Evolutionary conservation across 768 basidiomycete species (phyloP), one percentile per base, ranked within the genome.

Genomic region (Termitomyces sp.): DNA sequence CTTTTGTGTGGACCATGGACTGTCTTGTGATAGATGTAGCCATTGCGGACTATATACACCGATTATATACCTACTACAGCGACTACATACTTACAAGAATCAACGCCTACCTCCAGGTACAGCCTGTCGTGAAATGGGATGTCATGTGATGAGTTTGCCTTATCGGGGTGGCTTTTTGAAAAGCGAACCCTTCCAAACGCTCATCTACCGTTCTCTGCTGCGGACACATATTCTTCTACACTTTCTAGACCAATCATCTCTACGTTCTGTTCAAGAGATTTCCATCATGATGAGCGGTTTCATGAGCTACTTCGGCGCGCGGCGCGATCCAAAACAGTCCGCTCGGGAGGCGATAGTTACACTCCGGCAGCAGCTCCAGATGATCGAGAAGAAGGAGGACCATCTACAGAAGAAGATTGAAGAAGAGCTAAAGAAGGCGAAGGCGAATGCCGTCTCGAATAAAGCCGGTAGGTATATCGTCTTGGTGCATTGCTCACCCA

Each of bases 311-410:
- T 94, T 99, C 71, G 88, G 87, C 13, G 87, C 88, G 51, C 82
- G 86, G 62, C 83, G 85, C 64, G 90, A 95, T 68, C 81, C 92
- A 24, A 92, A 90, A 73, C 85, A 89, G 73, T 78, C 87, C 28
- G 88, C 96, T 46, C 82, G 93, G 62, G 92, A 97, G 70, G 92
- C 97, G 49, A 99, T 99, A 71, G 90, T 98, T 59, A 82, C 81
- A 46, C 79, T 99, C 64, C 85, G 96, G 67, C 89, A 96, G 75
- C 94, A 98, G 71, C 82, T 98, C 61, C 85, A 92, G 74, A 90
- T 96, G 87, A 86, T 98, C 64, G 94, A 98, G 84, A 99, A 98
- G 92, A 98, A 96, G 80, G 97, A 98, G 77, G 96, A 98, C 72
- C 81, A 92, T 72, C 77, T 98, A 61, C 88, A 90, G 80, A 94